Percentiles rank a stretch among this genome's conserved stretches.
Evolutionary conservation across 2,329 filamentous ascomycete species (phyloP).

Genomic region (Endocalyx cinctus): DNA sequence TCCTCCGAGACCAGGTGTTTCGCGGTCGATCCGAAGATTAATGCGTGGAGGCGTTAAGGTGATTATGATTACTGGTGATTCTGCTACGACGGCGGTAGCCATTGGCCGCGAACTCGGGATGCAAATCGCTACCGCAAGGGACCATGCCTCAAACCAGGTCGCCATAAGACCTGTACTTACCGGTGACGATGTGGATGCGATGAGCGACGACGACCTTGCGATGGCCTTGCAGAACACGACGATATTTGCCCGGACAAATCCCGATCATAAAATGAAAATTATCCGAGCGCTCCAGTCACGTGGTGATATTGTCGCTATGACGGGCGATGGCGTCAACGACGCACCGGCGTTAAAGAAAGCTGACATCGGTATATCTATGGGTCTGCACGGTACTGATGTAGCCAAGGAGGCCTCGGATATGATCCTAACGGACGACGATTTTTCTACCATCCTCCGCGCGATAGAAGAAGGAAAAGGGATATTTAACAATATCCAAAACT

Average conservation of each 20-base stretch:
- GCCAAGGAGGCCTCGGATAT: slow-evolving; percentile 95
- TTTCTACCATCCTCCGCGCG: slow-evolving; percentile 85
- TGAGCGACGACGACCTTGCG: slow-evolving; percentile 80
- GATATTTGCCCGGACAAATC: slow-evolving; percentile 93
- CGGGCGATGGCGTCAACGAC: slow-evolving; percentile 96
- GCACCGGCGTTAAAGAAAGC: slow-evolving; percentile 94
- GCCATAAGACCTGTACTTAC: slow-evolving; percentile 69
- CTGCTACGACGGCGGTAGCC: slow-evolving; percentile 88
- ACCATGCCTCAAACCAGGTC: slow-evolving; percentile 49
- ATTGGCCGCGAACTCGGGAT: slow-evolving; percentile 96
- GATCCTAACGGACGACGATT: slow-evolving; percentile 86
- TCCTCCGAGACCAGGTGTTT: slow-evolving; percentile 84
- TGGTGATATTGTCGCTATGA: slow-evolving; percentile 98
- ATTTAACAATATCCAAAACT: slow-evolving; percentile 99
- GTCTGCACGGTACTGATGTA: slow-evolving; percentile 88
- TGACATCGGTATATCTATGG: slow-evolving; percentile 98
- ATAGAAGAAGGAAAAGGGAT: slow-evolving; percentile 99
- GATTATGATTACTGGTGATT: slow-evolving; percentile 98
- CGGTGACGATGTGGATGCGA: slow-evolving; percentile 88
- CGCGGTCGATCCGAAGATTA: slow-evolving; percentile 79
- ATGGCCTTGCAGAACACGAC: slow-evolving; percentile 83
- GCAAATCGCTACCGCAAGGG: slow-evolving; percentile 60
- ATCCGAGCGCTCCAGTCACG: slow-evolving; percentile 84
- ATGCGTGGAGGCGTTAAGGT: slow-evolving; percentile 95
- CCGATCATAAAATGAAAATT: slow-evolving; percentile 98